Base-by-base conservation (phyloP, 352 stramenopile species). In the Phytophthora macrochlamydospora region DNA sequence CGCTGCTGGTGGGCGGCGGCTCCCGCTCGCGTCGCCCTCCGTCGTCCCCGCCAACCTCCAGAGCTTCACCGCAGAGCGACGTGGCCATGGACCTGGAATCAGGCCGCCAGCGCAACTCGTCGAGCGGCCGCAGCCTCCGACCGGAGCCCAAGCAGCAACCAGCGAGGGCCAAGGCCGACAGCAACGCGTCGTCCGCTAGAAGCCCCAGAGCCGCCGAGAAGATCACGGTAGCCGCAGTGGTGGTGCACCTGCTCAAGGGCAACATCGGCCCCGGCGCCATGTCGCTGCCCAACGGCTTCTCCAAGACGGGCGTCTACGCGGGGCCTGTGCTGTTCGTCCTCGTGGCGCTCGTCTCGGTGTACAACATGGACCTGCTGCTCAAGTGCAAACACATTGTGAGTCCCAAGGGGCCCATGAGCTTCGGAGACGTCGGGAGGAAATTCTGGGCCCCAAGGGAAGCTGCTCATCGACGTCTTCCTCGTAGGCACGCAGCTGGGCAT, bases 311-410 rank as follows among this genome's bases (percentile, higher is more conserved):
- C 12, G 74, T 92, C 51, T 81, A 85, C 56, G 81, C 76, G 0
- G 84, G 80, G 4, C 83, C 83, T 0, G 43, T 81, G 50, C 69
- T 91, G 38, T 93, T 92, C 54, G 71, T 91, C 0, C 3, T 85
- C 2, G 78, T 92, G 56, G 85, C 85, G 24, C 68, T 92, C 12
- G 71, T 90, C 50, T 93, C 79, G 3, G 84, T 85, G 59, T 94
- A 94, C 79, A 94, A 94, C 56, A 94, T 94, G 86, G 78, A 93
- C 42, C 59, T 94, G 56, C 62, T 92, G 60, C 69, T 93, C 4
- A 70, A 76, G 13, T 92, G 83, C 70, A 94, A 94, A 62, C 68
- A 74, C 3, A 52, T 75, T 8, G 75, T 94, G 59, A 87, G 71
- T 31, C 82, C 84, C 2, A 78, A 76, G 4, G 59, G 62, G 9